These are phyloP conservation scores for Papiliotrema terrestris DNA, from an alignment of 1,284 basidiomycete genomes.

Conservation along the genomic window DNA sequence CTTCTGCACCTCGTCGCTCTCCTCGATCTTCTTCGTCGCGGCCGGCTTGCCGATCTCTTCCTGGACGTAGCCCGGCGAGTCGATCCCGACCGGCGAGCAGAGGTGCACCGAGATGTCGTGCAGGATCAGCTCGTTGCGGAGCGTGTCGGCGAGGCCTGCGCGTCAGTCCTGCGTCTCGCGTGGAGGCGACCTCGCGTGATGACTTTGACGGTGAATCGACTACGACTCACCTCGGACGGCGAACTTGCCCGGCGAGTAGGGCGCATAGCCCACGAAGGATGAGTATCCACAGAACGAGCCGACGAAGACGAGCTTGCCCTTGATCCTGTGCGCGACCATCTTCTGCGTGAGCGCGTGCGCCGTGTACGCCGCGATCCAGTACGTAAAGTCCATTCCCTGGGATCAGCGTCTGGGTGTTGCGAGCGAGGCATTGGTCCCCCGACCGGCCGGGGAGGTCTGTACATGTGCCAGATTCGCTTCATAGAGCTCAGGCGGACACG, in stretches of 20 bases:
- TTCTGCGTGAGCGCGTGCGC: constrained; percentile 68
- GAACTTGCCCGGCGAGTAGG: constrained; percentile 85
- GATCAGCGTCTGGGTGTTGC: no score
- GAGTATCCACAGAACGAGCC: constrained; percentile 79
- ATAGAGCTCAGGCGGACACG: no score
- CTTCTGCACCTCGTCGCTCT: constrained; percentile 63
- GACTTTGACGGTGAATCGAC: neutral
- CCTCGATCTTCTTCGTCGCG: constrained; percentile 77
- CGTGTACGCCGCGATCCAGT: constrained; percentile 63
- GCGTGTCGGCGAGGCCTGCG: constrained; percentile 75
- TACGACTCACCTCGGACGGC: constrained; percentile 69
- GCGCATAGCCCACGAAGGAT: constrained; percentile 75
- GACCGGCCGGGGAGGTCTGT: no score
- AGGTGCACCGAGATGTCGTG: constrained; percentile 72
- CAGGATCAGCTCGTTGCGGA: constrained; percentile 76
- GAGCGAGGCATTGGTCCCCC: neutral
- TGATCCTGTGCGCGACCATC: constrained; percentile 61
- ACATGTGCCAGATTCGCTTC: no score
- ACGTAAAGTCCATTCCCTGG: constrained; percentile 51
- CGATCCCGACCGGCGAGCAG: constrained; percentile 83
- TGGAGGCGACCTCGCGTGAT: no score
- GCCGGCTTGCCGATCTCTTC: constrained; percentile 80
- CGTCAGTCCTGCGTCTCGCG: neutral
- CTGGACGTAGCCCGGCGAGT: constrained; percentile 70
- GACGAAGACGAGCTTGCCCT: constrained; percentile 72